Base-by-base conservation (phyloP, 805 yeast species). In the Kazachstania martiniae region DNA sequence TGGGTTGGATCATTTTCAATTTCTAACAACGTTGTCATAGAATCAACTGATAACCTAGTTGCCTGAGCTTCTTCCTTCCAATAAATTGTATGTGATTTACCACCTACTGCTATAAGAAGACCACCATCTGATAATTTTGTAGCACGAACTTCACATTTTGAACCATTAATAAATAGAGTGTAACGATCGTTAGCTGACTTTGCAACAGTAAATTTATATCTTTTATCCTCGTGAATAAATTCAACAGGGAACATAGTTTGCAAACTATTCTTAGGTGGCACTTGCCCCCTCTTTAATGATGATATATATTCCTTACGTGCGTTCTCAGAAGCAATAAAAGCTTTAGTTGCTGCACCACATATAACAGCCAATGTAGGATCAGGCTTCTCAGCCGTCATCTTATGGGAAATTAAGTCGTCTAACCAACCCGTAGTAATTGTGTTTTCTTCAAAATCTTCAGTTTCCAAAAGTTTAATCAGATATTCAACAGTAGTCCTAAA, bases 371-470 rank as follows among this genome's bases (percentile, higher is more conserved):
- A 56, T 32, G 74, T 70, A 28, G 86, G 74, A 59, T 93, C 96
- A 26, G 98, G 98, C 62, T 96, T 78, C 63, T 91, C 96, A 25
- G 95, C 94, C 25, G 98, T 91, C 59, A 93, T 74, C 51, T 82
- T 86, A 61, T 84, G 83, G 39, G 94, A 68, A 51, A 91, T 91
- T 51, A 91, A 73, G 61, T 89, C 97, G 61, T 91, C 98, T 53
- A 91, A 74, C 99, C 99, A 91, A 35, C 97, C 97, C 37, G 99
- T 91, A 37, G 98, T 91, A 51, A 91, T 89, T 30, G 91, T 89
- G 61, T 91, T 93, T 37, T 80, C 86, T 63, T 86, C 96, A 49
- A 91, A 91, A 56, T 82, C 98, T 34, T 94, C 91, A 16, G 98
- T 87, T 64, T 91, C 97, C 50, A 91, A 70, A 46, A 91, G 70